phyloP scores from a whole-genome alignment of 345 rosid genomes.

The Ceriops tagal region DNA sequence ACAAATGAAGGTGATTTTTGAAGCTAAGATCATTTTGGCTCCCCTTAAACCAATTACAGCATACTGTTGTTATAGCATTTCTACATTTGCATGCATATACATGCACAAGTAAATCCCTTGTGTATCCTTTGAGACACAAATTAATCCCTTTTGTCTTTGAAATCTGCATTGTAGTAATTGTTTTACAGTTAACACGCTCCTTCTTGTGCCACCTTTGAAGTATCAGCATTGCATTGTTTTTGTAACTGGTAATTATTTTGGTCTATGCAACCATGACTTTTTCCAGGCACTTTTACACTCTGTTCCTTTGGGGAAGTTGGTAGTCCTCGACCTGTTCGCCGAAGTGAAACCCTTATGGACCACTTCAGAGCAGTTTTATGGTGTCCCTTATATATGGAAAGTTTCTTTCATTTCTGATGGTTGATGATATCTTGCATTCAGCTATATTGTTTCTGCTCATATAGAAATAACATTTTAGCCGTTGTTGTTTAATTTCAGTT shows the following conservation, averaged over 20 bases:
- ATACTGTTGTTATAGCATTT: too few relatives aligned
- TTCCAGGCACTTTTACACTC: conserved; percentile 67
- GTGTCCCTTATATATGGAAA: conserved; percentile 77
- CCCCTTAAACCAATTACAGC: too few relatives aligned
- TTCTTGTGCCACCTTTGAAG: background rate
- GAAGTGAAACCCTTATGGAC: conserved; percentile 73
- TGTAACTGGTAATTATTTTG: conserved; percentile 1
- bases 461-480: too few relatives aligned
- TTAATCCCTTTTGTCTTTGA: too few relatives aligned
- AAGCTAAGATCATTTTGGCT: too few relatives aligned
- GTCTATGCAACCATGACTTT: conserved; percentile 5
- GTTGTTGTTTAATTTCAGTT: background rate
- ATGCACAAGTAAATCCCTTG: too few relatives aligned
- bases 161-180: background rate
- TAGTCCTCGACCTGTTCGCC: conserved; percentile 69
- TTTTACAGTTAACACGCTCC: background rate
- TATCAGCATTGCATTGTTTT: background rate
- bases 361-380: conserved; percentile 62
- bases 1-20: conserved; percentile 55
- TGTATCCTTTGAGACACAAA: too few relatives aligned
- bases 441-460: too few relatives aligned
- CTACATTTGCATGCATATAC: too few relatives aligned
- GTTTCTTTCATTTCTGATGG: conserved; percentile 14
- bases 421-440: background rate
- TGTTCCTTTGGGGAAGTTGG: conserved; percentile 64